Evolutionary conservation across 1,139 yeast species (phyloP), one percentile per base, ranked within the genome.

Genomic region (Eremothecium cymbalariae): DNA sequence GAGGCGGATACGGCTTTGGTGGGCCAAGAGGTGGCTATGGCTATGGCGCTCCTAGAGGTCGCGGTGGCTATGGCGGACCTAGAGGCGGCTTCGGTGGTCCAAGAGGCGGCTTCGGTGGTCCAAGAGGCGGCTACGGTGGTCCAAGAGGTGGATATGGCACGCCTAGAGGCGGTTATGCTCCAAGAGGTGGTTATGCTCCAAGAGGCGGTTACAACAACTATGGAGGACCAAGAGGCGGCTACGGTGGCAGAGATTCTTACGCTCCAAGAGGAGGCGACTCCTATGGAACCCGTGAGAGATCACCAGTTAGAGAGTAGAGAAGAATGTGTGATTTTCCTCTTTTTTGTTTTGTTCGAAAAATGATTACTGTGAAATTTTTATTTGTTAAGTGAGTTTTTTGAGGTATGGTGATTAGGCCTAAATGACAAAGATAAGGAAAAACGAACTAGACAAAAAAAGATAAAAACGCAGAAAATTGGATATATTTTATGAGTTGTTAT

Each of bases 281-380:
- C 18, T 40, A 40, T 34, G 37, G 39, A 18, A 32, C 43, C 20
- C 70, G 77, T 61, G 77, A 72, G 54, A 71, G 78, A 66, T 70
- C 76, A 38, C 77, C 76, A 59, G 64, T 71, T 42, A 70, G 76
- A 65, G 67, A 67, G 51, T 68, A 57, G 55, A 27, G 33, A 12
- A 19, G n/a, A 8, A 19, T n/a, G 23, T 31, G 24, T 34, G 23
- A 17, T n/a, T 6, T 4, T 11, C 14, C n/a, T n/a, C n/a, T 25
- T 27, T 34, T 21, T 31, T 26, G 17, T 26, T 35, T 32, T 18
- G 24, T 21, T 17, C 20, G 28, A n/a, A 13, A 18, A 25, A 25
- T 25, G 9, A 25, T 13, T 9, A 25, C n/a, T 4, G 18, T 6
- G 18, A 5, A 16, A 19, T 20, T 25, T 11, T 12, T 6, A 25